A percentile compares a stretch with the other conserved stretches of the same genome.
phyloP scores from a whole-genome alignment of 1,284 basidiomycete genomes.

The Rhodotorula sp. region DNA sequence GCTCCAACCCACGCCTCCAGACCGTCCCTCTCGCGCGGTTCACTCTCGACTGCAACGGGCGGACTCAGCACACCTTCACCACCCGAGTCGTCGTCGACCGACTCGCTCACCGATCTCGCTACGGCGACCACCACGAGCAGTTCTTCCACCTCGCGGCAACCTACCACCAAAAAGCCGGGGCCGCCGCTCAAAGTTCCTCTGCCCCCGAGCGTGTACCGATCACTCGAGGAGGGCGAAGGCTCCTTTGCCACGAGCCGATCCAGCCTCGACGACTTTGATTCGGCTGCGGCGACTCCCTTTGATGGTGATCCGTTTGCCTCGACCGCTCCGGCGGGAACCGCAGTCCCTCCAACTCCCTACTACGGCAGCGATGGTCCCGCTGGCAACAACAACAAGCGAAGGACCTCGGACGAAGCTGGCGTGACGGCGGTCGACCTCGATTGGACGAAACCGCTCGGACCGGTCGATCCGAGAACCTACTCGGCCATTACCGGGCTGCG shows the following conservation, averaged over 20 bases:
- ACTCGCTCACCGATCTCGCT: background rate
- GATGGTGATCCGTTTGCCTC: constrained; percentile 25
- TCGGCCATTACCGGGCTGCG: constrained; percentile 45
- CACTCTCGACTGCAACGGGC: constrained; percentile 30
- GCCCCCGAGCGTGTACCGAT: constrained; percentile 13
- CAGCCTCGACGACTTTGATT: background rate
- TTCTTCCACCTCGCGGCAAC: background rate
- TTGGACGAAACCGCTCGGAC: constrained; percentile 30
- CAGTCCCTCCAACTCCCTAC: constrained; percentile 6
- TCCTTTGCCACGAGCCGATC: background rate
- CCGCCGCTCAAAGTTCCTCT: constrained; percentile 8
- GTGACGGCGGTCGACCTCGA: constrained; percentile 20
- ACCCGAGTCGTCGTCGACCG: background rate
- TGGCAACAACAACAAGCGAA: background rate
- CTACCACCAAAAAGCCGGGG: background rate
- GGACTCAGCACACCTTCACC: constrained; percentile 16
- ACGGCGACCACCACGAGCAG: background rate
- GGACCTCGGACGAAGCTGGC: background rate
- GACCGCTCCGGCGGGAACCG: background rate
- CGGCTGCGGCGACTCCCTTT: constrained; percentile 6
- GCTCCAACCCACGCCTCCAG: background rate
- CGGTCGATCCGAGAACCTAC: constrained; percentile 42
- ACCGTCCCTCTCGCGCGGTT: constrained; percentile 38
- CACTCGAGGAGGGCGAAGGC: background rate
- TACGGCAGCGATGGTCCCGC: background rate